Evolutionary conservation across 345 rosid species (phyloP).

Genomic region (Bruguiera parviflora): DNA sequence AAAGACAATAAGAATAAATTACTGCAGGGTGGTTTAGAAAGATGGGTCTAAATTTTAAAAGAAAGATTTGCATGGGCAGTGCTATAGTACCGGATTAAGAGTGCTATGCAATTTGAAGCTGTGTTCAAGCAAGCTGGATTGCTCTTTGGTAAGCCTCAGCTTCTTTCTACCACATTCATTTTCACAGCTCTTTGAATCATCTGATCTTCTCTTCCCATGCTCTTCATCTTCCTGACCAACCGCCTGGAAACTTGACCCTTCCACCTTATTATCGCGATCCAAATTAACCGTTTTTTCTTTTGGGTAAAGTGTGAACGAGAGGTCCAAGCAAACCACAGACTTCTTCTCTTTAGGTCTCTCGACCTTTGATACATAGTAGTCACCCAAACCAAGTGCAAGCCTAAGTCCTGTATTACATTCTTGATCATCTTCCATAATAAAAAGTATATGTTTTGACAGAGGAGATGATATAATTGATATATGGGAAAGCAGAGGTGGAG

Average conservation of each 20-base stretch:
- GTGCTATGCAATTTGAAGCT: conserved; percentile 38
- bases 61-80: too few species aligned
- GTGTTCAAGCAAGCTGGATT: conserved; percentile 40
- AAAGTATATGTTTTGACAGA: too few species aligned
- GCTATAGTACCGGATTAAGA: conserved; percentile 35
- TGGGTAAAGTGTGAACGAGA: conserved; percentile 24
- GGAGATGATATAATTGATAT: conserved; percentile 2
- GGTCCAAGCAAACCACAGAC: conserved; percentile 19
- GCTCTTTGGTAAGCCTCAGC: conserved; percentile 41
- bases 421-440: conserved; percentile 24
- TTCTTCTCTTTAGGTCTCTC: conserved; percentile 1
- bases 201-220: background rate
- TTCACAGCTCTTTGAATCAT: background rate
- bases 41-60: too few species aligned
- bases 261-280: conserved; percentile 38
- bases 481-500: background rate
- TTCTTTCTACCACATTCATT: conserved; percentile 41
- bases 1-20: too few species aligned
- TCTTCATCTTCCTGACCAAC: conserved; percentile 37
- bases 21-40: too few species aligned
- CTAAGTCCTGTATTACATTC: conserved; percentile 25
- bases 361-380: background rate
- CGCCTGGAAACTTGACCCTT: conserved; percentile 34
- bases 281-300: conserved; percentile 24
- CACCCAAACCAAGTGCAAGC: conserved; percentile 25